Conservation (phyloP, 2,329 filamentous ascomycete species). For the Sphaerostilbella broomeana region DNA sequence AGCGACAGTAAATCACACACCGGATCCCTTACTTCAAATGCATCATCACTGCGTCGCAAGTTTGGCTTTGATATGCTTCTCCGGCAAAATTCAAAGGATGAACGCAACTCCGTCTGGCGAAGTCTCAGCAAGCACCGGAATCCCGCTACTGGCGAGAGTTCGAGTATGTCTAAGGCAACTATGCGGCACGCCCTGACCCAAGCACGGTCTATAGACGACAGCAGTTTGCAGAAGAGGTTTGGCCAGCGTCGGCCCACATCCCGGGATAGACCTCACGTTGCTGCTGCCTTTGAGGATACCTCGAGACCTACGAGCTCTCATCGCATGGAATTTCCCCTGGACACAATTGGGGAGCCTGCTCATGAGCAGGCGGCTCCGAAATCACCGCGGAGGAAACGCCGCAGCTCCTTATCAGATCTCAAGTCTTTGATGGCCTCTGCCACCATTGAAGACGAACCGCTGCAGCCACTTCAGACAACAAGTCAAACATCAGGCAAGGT, state of each 20-base stretch:
- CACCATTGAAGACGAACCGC: slow-evolving; percentile 36
- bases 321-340: slow-evolving; percentile 47
- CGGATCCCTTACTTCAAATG: slow-evolving; percentile 76
- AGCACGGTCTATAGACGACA: slow-evolving; percentile 70
- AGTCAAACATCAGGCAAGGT: slow-evolving; percentile 50
- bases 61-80: slow-evolving; percentile 74
- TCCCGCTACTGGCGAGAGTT: slow-evolving; percentile 51
- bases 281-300: slow-evolving; percentile 56
- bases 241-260: slow-evolving; percentile 44
- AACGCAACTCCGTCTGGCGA: slow-evolving; percentile 74
- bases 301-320: slow-evolving; percentile 52
- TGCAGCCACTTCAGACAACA: slow-evolving; percentile 46
- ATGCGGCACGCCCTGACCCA: slow-evolving; percentile 56
- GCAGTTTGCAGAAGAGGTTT: slow-evolving; percentile 39
- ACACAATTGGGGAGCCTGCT: slow-evolving; percentile 54
- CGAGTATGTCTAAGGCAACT: slow-evolving; percentile 60
- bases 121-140: slow-evolving; percentile 78
- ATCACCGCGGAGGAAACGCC: slow-evolving; percentile 66
- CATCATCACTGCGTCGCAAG: slow-evolving; percentile 75
- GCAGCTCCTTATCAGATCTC: slow-evolving; percentile 87
- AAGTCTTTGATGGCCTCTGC: slow-evolving; percentile 60
- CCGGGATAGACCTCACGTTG: slow-evolving; percentile 53
- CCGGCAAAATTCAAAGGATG: slow-evolving; percentile 72
- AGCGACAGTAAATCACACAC: slow-evolving; percentile 55
- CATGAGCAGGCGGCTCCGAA: slow-evolving; percentile 34